These are phyloP conservation scores for Eragrostis tef DNA, from an alignment of 202 grass and related monocot genomes.

Conservation along the genomic window DNA sequence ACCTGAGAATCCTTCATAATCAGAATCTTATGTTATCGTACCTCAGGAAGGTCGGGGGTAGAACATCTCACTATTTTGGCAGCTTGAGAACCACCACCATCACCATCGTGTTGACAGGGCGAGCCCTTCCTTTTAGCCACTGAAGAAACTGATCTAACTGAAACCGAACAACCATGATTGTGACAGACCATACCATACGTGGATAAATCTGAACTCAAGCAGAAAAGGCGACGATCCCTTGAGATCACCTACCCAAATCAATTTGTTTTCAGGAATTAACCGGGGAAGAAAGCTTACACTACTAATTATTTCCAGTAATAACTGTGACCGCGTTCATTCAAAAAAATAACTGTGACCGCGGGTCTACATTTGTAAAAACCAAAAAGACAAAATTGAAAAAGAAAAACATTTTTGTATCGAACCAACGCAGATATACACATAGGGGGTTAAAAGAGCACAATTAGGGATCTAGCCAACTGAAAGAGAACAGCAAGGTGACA, in stretches of 20 bases:
- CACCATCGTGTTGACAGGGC: background rate
- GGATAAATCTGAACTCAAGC: background rate
- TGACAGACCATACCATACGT: background rate
- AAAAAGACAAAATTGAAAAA: background rate
- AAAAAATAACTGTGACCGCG: background rate
- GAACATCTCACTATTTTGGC: background rate
- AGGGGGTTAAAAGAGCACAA: too few species aligned
- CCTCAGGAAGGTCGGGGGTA: conserved; percentile 23
- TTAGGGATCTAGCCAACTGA: too few species aligned
- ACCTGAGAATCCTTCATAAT: background rate
- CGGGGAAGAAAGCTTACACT: background rate
- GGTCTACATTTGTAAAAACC: background rate
- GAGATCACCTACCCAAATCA: background rate
- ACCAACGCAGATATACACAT: too few species aligned
- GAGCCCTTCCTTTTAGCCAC: background rate
- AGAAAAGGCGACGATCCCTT: background rate
- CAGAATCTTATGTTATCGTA: background rate
- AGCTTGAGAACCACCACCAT: background rate
- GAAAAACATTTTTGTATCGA: background rate
- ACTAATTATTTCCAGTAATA: background rate
- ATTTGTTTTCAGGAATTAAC: background rate
- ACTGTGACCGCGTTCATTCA: background rate
- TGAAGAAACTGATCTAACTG: background rate
- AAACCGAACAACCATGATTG: background rate
- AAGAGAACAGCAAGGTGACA: background rate